Evolutionary conservation across 2,329 filamentous ascomycete species (phyloP), one percentile per base, ranked within the genome.

Genomic region (Ilyonectria destructans): DNA sequence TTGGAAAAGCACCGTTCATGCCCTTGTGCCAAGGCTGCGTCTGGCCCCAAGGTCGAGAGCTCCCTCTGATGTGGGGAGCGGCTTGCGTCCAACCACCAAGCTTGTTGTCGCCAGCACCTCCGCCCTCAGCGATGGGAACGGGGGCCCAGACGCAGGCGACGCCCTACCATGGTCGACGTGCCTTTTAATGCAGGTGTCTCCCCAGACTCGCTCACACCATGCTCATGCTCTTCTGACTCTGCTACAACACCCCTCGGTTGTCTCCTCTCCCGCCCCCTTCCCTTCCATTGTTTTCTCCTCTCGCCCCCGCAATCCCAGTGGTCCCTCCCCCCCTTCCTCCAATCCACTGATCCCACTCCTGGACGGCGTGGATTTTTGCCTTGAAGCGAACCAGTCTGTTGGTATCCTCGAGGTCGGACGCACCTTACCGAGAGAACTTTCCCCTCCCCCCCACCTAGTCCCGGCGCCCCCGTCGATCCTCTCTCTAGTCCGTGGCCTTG

Each of bases 101-200:
- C 60, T 69, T 67, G 58, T 65, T 56, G 52, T 62, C 40, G 56
- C 62, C 55, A 73, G 57, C 43, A 57, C 62, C 62, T 62, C 64
- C 66, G 57, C 33, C 15, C 9, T 13, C 46, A 33, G n/a, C 19
- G 33, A 55, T 55, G 21, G n/a, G n/a, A 45, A 56, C 33, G 33
- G 31, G 35, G 51, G 37, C 31, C 49, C 35, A 35, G 40, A 60
- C 58, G 15, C 51, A 56, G 21, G 61, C 49, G 58, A 12, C 43
- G 45, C 63, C 63, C 45, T 61, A 61, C 49, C 68, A 65, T 67
- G 64, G 69, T 59, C 69, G 59, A 69, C 62, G 64, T 74, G 69
- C 74, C 74, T 75, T 77, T 77, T 75, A 74, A 73, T 76, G 75
- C 74, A 77, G 74, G 69, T 75, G 73, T 73, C 75, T 69, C 69